Conservation (phyloP, 306 rosid genomes). For the Hippophae rhamnoides region DNA sequence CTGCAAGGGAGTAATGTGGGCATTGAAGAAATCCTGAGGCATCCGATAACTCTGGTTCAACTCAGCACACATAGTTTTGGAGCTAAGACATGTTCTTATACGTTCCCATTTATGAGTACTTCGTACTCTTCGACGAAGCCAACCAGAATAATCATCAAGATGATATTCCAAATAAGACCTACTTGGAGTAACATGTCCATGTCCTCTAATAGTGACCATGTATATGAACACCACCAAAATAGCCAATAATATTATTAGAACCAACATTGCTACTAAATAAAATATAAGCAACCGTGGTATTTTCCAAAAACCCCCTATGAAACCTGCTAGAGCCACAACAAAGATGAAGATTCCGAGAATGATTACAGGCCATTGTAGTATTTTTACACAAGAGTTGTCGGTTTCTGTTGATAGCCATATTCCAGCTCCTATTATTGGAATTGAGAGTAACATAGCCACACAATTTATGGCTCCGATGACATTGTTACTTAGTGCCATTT, state of each 20-base stretch:
- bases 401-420: conserved; percentile 70
- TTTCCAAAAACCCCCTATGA: conserved; percentile 68
- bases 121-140: conserved; percentile 54
- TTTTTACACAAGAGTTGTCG: conserved; percentile 61
- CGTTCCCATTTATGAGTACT: conserved; percentile 66
- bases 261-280: conserved; percentile 74
- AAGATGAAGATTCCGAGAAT: conserved; percentile 54
- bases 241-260: conserved; percentile 43
- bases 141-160: conserved; percentile 66
- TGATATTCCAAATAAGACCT: conserved; percentile 69
- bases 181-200: conserved; percentile 63
- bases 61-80: conserved; percentile 56
- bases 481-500: conserved; percentile 73
- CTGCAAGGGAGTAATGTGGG: conserved; percentile 69
- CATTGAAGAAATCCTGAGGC: conserved; percentile 82
- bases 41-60: conserved; percentile 62
- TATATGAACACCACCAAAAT: conserved; percentile 57
- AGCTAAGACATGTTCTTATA: conserved; percentile 56
- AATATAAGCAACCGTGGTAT: conserved; percentile 49
- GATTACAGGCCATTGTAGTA: conserved; percentile 82
- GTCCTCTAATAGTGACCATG: conserved; percentile 74
- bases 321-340: conserved; percentile 58
- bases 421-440: conserved; percentile 84
- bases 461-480: conserved; percentile 75
- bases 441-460: conserved; percentile 54